These are phyloP conservation scores for Abrus pulchellus DNA, from an alignment of 306 rosid species.

Conservation along the genomic window DNA sequence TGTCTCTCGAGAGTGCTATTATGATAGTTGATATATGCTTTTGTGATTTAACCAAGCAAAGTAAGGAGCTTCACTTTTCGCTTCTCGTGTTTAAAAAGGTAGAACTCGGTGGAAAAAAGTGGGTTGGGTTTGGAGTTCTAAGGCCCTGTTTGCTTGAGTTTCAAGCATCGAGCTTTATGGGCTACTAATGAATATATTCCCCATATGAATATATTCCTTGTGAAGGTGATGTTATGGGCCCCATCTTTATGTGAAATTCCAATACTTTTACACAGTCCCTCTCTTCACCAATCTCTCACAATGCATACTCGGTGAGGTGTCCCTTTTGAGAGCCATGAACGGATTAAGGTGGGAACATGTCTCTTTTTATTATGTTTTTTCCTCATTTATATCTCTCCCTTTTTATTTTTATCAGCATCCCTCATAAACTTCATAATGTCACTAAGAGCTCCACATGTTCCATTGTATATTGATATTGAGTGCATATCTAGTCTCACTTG, in stretches of 20 bases:
- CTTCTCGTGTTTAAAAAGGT: slow-evolving; percentile 57
- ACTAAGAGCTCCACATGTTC: background rate
- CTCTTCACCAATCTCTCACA: slow-evolving; percentile 1
- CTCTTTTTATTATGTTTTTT: no score
- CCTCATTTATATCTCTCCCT: background rate
- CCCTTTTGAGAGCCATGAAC: background rate
- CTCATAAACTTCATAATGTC: background rate
- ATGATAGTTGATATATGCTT: slow-evolving; percentile 46
- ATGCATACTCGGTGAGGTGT: background rate
- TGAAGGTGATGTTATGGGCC: slow-evolving; percentile 68
- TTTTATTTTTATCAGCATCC: background rate
- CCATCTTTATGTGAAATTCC: slow-evolving; percentile 62
- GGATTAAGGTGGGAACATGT: background rate
- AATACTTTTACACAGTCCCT: slow-evolving; percentile 45
- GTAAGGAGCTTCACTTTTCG: slow-evolving; percentile 67
- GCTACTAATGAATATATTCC: slow-evolving; percentile 78
- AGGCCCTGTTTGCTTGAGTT: slow-evolving; percentile 92
- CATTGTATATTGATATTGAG: background rate
- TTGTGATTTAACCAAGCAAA: slow-evolving; percentile 70
- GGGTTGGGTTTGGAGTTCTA: slow-evolving; percentile 70
- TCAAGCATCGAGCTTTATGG: slow-evolving; percentile 85
- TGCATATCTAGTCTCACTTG: background rate
- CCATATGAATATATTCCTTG: slow-evolving; percentile 87
- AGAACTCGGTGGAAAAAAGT: slow-evolving; percentile 62
- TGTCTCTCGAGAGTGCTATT: slow-evolving; percentile 46